Evolutionary conservation across 2,329 filamentous ascomycete genomes (phyloP), one percentile per base, ranked within the genome.

Genomic region (Talaromyces sp.): DNA sequence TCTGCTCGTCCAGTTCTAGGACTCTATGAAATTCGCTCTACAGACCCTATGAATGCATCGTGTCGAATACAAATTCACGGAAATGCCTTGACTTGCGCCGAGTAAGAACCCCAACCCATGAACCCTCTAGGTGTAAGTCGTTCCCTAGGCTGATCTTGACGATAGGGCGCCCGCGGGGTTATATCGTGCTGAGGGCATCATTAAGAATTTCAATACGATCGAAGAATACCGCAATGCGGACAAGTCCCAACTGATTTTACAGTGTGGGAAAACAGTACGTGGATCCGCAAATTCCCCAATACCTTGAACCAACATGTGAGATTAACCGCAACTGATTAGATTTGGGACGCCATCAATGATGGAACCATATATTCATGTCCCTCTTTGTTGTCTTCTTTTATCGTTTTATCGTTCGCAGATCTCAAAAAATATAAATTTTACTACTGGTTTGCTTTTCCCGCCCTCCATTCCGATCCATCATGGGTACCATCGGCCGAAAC

Each of bases 381-480:
- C 2, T 97, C 93, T 4, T 82, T 97, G 2, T 85, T 99, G 16
- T 86, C 91, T 4, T 94, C 90, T 6, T 97, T 97, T 71, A 83
- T 90, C 22, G 86, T 95, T 53, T 85, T 97, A 41, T 96, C 91
- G 14, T 99, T 90, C 70, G 93, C 94, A 57, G 93, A 99, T 69
- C 82, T 99, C 30, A 99, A 99, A 73, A 97, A 95, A 69, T 97
- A 97, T 77, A 90, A 87, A 58, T 97, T 97, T 70, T 91, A 88
- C n/a, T 97, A 97, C 75, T 96, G 95, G 86, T 97, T 97, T 73
- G 93, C 89, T 4, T 99, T 96, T 67, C 94, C 94, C 1, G 91
- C 93, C 14, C 81, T 99, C 40, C 92, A 96, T 70, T 96, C 93
- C 3, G 87, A 93, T 49, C 90, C 91, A 1, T 79, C 82, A 24